These are phyloP conservation scores for Syzygium grande DNA, from an alignment of 345 rosid species.

Conservation along the genomic window DNA sequence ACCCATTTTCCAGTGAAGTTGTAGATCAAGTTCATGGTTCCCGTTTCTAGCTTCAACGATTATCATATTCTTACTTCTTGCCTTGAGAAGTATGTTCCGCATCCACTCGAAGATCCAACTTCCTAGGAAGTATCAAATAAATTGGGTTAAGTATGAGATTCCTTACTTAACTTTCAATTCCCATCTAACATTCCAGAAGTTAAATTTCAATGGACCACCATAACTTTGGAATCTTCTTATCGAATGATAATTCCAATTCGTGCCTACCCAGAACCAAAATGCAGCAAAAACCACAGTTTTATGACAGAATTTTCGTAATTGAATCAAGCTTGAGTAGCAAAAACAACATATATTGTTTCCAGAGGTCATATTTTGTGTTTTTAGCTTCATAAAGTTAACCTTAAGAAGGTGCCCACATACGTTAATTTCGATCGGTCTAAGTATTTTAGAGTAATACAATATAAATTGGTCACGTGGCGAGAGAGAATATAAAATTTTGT, in stretches of 20 bases:
- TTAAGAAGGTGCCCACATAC: background rate
- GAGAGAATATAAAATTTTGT: background rate
- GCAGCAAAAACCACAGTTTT: background rate
- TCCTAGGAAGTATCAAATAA: background rate
- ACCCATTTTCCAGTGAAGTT: no score
- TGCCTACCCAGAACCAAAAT: background rate
- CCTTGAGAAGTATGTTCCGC: background rate
- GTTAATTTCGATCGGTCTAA: background rate
- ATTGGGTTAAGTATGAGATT: background rate
- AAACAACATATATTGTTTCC: background rate
- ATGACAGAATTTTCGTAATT: background rate
- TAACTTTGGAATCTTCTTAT: background rate
- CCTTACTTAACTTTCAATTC: background rate
- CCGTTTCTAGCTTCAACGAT: background rate
- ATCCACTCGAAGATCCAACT: background rate
- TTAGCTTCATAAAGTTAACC: accelerated
- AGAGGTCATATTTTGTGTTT: background rate
- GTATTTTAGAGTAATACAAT: background rate
- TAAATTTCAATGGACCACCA: background rate
- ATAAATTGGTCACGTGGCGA: background rate
- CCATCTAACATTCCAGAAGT: background rate
- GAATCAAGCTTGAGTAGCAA: background rate
- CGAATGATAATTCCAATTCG: background rate
- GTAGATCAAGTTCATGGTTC: background rate
- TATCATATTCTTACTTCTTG: background rate